Evolutionary conservation across 1,139 yeast species (phyloP).

Genomic region (Geotrichum fermentans): DNA sequence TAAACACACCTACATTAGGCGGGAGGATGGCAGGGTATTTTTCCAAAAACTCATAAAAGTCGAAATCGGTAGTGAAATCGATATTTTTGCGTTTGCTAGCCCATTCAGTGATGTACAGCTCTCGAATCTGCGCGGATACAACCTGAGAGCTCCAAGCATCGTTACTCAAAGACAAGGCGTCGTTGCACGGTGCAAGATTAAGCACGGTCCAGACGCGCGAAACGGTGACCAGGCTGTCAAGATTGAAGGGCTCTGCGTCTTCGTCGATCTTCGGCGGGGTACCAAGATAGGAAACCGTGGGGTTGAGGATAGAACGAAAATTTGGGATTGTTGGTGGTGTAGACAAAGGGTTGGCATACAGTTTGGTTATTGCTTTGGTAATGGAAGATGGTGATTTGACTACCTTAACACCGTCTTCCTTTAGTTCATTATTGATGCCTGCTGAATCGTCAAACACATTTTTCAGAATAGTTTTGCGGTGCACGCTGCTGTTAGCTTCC

Average conservation of each 20-base stretch:
- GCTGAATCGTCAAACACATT: conserved; percentile 38
- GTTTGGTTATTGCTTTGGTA: conserved; percentile 26
- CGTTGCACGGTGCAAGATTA: conserved; percentile 32
- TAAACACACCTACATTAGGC: conserved; percentile 31
- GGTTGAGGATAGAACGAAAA: conserved; percentile 26
- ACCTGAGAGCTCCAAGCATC: conserved; percentile 37
- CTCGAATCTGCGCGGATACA: conserved; percentile 39
- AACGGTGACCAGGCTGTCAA: conserved; percentile 28
- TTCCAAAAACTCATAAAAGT: conserved; percentile 38
- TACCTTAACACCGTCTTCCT: conserved; percentile 38
- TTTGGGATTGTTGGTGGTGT: conserved; percentile 20
- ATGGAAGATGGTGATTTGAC: conserved; percentile 36
- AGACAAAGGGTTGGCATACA: conserved; percentile 14
- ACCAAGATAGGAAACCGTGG: conserved; percentile 28
- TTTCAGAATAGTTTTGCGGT: conserved; percentile 30
- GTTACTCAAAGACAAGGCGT: conserved; percentile 29
- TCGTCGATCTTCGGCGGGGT: conserved; percentile 1
- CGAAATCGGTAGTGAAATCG: conserved; percentile 42
- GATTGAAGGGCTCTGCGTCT: conserved; percentile 22
- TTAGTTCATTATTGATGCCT: conserved; percentile 40
- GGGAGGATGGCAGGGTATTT: conserved; percentile 37
- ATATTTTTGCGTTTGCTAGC: conserved; percentile 33
- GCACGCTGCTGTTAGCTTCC: conserved; percentile 32
- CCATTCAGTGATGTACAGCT: conserved; percentile 39
- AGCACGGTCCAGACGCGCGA: conserved; percentile 39